phyloP scores from a whole-genome alignment of 1,284 basidiomycete genomes.

The Ganoderma lucidum region DNA sequence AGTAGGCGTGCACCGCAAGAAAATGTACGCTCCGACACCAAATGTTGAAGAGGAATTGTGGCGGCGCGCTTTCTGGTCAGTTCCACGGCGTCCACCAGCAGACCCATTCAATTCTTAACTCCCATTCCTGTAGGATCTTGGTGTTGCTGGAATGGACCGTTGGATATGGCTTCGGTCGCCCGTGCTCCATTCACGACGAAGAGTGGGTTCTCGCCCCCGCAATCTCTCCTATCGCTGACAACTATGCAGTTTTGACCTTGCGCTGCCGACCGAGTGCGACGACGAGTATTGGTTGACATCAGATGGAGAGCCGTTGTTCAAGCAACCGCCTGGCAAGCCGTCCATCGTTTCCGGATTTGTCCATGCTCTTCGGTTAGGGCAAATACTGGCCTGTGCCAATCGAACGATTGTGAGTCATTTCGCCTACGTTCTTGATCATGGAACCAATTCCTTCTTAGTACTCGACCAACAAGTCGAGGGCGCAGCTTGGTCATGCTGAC shows the following conservation, averaged over 20 bases:
- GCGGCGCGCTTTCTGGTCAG: conserved; percentile 81
- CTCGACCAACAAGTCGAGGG: conserved; percentile 31
- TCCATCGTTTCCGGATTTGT: conserved; percentile 65
- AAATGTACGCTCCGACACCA: conserved; percentile 39
- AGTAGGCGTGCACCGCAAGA: conserved; percentile 50
- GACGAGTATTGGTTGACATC: conserved; percentile 74
- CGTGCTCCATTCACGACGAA: conserved; percentile 84
- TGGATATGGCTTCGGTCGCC: conserved; percentile 81
- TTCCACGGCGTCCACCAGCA: neutral
- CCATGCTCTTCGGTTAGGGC: conserved; percentile 62
- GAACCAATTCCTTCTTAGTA: conserved; percentile 18
- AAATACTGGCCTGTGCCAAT: conserved; percentile 69
- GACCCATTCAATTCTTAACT: too few species aligned
- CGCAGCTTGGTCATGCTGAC: conserved; percentile 21
- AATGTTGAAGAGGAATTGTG: conserved; percentile 57
- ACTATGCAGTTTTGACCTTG: conserved; percentile 63
- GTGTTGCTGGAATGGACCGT: conserved; percentile 67
- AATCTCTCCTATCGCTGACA: neutral
- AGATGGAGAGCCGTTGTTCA: conserved; percentile 51
- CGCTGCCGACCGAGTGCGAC: conserved; percentile 71
- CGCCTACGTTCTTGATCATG: neutral
- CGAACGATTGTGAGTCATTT: conserved; percentile 60
- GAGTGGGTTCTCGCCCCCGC: conserved; percentile 58
- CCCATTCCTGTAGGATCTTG: conserved; percentile 54
- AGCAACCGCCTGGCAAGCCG: conserved; percentile 61